Evolutionary conservation across 2,329 filamentous ascomycete genomes (phyloP).

Genomic region (Phaeophleospora eucalypticola): DNA sequence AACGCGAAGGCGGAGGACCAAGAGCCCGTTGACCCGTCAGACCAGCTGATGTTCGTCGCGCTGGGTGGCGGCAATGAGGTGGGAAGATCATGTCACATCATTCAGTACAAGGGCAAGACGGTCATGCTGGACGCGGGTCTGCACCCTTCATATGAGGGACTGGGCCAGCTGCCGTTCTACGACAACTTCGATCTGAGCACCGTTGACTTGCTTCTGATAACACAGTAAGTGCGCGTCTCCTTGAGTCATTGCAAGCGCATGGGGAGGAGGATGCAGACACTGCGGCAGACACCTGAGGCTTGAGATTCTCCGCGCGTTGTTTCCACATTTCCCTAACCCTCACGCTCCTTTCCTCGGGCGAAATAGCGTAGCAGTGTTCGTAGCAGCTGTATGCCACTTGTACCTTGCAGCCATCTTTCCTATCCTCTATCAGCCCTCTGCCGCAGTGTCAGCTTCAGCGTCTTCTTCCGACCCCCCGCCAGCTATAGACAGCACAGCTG

Average conservation of each 20-base stretch:
- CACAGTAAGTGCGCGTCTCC: conserved; percentile 72
- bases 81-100: conserved; percentile 92
- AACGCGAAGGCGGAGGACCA: conserved; percentile 63
- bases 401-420: conserved; percentile 8
- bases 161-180: conserved; percentile 92
- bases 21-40: conserved; percentile 85
- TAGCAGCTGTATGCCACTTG: conserved; percentile 34
- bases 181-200: conserved; percentile 98
- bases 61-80: conserved; percentile 96
- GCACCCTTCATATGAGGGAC: conserved; percentile 92
- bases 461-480: no score
- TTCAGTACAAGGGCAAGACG: conserved; percentile 98
- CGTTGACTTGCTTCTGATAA: conserved; percentile 93
- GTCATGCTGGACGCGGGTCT: conserved; percentile 99
- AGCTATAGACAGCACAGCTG: no score
- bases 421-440: conserved; percentile 2
- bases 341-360: not conserved
- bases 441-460: conserved; percentile 5
- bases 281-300: conserved; percentile 9
- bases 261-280: conserved; percentile 13
- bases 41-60: conserved; percentile 91
- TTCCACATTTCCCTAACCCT: not conserved
- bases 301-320: not conserved
- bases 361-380: conserved; percentile 21
- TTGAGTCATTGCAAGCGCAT: not conserved